Conservation (phyloP, 2,329 filamentous ascomycete species). For the Periconia sp. region DNA sequence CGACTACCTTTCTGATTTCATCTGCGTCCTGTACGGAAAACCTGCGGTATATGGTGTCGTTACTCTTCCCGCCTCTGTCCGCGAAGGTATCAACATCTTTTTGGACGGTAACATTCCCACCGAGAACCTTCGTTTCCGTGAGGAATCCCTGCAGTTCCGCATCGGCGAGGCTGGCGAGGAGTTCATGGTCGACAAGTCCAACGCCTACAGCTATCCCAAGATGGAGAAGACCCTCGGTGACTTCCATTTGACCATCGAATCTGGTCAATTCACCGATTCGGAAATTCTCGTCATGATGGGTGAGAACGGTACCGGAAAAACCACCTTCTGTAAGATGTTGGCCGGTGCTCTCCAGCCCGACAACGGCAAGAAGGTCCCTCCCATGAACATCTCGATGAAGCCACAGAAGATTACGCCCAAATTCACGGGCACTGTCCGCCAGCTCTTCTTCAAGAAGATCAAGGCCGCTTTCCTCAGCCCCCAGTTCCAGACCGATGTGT, state of each 20-base stretch:
- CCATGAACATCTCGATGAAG: conserved; percentile 99
- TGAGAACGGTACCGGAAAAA: conserved; percentile 99
- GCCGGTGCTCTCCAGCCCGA: conserved; percentile 94
- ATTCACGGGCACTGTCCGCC: conserved; percentile 93
- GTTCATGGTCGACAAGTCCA: conserved; percentile 78
- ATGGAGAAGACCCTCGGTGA: conserved; percentile 93
- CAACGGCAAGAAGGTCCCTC: conserved; percentile 72
- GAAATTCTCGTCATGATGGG: conserved; percentile 99
- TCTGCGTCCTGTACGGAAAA: conserved; percentile 94
- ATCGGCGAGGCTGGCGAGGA: conserved; percentile 89
- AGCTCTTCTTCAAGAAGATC: conserved; percentile 99
- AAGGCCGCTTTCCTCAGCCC: conserved; percentile 94
- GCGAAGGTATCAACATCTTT: conserved; percentile 99
- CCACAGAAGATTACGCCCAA: conserved; percentile 99
- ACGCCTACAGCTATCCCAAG: conserved; percentile 81
- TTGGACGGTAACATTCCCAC: conserved; percentile 97
- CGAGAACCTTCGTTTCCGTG: conserved; percentile 96
- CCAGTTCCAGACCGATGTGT: conserved; percentile 99
- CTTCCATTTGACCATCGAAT: conserved; percentile 81
- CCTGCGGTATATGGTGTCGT: conserved; percentile 98
- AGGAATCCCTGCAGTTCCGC: conserved; percentile 94
- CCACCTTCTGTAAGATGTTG: conserved; percentile 95
- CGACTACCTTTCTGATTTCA: conserved; percentile 97
- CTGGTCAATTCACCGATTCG: conserved; percentile 91
- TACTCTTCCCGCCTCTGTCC: conserved; percentile 90